Evolutionary conservation across 192 early-diverging fungal species (phyloP).

Genomic region (Linnemannia hyalina): DNA sequence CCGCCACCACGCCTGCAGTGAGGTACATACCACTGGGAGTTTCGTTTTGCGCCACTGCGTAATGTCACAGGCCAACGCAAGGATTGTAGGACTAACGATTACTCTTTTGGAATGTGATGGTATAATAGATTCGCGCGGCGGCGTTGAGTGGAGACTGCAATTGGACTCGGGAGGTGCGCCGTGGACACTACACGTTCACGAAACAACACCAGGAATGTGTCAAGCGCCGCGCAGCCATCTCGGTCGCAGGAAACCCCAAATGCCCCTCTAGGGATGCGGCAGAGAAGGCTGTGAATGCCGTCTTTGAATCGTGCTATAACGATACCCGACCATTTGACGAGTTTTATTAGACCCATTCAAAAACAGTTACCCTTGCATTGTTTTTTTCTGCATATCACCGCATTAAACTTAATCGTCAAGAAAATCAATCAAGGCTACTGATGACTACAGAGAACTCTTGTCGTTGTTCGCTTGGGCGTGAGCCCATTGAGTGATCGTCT

Average conservation of each 20-base stretch:
- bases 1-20: slow-evolving; percentile 85
- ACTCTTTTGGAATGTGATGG: background rate
- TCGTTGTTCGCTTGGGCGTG: slow-evolving; percentile 25
- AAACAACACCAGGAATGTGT: slow-evolving; percentile 92
- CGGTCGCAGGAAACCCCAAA: slow-evolving; percentile 79
- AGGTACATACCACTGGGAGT: slow-evolving; percentile 45
- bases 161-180: slow-evolving; percentile 75
- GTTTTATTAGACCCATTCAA: slow-evolving; percentile 72
- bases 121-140: slow-evolving; percentile 74
- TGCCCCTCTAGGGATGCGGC: slow-evolving; percentile 83
- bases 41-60: background rate
- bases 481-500: slow-evolving; percentile 35
- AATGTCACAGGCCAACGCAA: no score
- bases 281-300: slow-evolving; percentile 87
- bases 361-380: background rate
- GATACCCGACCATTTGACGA: slow-evolving; percentile 98
- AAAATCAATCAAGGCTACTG: background rate
- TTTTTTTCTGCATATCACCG: background rate
- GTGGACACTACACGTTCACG: slow-evolving; percentile 75
- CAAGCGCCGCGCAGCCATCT: slow-evolving; percentile 87
- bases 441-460: slow-evolving; percentile 38
- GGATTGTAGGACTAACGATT: background rate
- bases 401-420: background rate
- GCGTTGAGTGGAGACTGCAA: slow-evolving; percentile 85
- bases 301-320: slow-evolving; percentile 91